Base-by-base conservation (phyloP, 1,284 basidiomycete genomes). In the Lentinula novae-zelandiae region DNA sequence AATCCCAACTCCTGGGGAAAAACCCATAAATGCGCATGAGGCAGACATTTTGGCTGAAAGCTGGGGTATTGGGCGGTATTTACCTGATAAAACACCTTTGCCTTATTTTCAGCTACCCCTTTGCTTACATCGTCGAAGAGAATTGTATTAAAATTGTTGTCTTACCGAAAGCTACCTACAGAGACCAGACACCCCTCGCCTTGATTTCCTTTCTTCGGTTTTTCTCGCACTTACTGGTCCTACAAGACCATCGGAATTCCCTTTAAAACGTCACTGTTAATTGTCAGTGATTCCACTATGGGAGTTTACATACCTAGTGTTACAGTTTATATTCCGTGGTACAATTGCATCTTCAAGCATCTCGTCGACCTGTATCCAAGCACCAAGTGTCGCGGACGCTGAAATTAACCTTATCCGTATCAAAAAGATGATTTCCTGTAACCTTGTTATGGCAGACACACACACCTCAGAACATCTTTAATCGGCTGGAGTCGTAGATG, bases 11-110 rank as follows among this genome's bases (percentile, higher is more conserved):
- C 5, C 17, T 17, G 27, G 20, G 10, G 51, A 27, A 34, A 3
- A 27, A 34, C 9, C 46, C 54, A 36, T 56, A 33, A 22, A 56
- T 56, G 54, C 17, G n/a, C 54, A 56, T 56, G 54, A 46, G 27
- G 54, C 27, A 10, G n/a, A 42, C 53, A 31, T 31, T 40, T 7
- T 20, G 22, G 53, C 53, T 54, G 53, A 54, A 27, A 42, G 39
- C 39, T 39, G 22, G 39, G 22, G 10, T 2, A 42, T 40, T 5
- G 12, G 39, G 33, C 42, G 33, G 27, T 27, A 42, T 46, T 33
- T 56, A 46, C 27, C 17, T 56, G 36, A 27, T 42, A 54, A 53
- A 15, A 13, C 1, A 20, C 22, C 15, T 20, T 13, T n/a, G 6
- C n/a, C 0, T 46, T 46, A 46, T n/a, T 13, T 15, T n/a, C 15